Evolutionary conservation across 441 rosid species (phyloP).

Genomic region (Macaranga tanarius): DNA sequence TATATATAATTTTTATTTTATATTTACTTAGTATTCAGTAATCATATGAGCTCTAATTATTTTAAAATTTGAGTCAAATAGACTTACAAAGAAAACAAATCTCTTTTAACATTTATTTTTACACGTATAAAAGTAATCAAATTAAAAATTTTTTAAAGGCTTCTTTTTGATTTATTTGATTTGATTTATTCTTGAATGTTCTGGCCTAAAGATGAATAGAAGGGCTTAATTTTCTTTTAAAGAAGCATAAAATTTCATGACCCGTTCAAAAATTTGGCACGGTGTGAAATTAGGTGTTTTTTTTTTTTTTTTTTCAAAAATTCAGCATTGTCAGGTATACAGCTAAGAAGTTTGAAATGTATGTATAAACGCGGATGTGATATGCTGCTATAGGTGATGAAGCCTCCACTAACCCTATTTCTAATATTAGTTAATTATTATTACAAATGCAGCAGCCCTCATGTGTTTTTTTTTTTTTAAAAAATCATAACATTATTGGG

Average conservation of each 20-base stretch:
- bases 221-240: neutral
- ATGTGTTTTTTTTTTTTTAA: neutral
- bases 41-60: too few relatives aligned
- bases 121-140: too few relatives aligned
- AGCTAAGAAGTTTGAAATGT: slow-evolving; percentile 32
- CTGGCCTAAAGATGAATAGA: neutral
- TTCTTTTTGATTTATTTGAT: too few relatives aligned
- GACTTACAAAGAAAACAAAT: too few relatives aligned
- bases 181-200: too few relatives aligned
- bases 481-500: neutral
- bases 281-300: neutral
- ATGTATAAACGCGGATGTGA: neutral
- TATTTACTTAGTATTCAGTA: too few relatives aligned
- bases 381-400: neutral
- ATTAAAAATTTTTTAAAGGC: too few relatives aligned
- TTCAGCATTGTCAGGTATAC: slow-evolving; percentile 23
- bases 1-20: too few relatives aligned
- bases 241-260: neutral
- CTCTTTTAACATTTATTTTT: too few relatives aligned
- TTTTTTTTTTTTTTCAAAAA: neutral
- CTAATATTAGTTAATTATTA: neutral
- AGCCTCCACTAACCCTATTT: neutral
- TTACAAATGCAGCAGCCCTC: neutral
- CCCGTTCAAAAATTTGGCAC: neutral
- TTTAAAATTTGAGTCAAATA: too few relatives aligned